These are phyloP conservation scores for Acanthamoeba royreba DNA, from an alignment of 208 protist genomes.

Conservation along the genomic window DNA sequence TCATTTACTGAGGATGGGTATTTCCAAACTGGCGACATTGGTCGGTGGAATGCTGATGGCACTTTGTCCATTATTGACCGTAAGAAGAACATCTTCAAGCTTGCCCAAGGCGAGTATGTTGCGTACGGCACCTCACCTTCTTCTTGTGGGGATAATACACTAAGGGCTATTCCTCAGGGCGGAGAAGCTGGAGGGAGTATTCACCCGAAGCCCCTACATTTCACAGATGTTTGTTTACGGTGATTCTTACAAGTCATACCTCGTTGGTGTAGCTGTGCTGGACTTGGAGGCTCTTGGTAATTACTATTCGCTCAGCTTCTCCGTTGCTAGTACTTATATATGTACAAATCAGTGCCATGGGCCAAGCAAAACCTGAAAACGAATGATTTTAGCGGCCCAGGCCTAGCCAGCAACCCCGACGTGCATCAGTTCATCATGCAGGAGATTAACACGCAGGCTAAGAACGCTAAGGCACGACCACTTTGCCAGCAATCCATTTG, in stretches of 20 bases:
- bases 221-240: conserved; percentile 51
- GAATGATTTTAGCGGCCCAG: neutral
- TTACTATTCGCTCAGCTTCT: no score
- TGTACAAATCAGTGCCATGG: neutral
- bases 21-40: conserved; percentile 50
- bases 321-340: neutral
- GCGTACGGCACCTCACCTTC: no score
- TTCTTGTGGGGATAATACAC: no score
- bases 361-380: neutral
- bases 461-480: neutral
- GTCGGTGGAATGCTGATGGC: neutral
- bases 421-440: neutral
- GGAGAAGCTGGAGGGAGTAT: conserved; percentile 52
- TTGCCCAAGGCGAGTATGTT: conserved; percentile 83
- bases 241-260: conserved; percentile 56
- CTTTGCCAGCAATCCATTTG: no score
- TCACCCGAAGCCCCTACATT: conserved; percentile 10
- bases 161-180: neutral
- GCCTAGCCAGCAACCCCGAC: neutral
- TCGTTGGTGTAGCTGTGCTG: conserved; percentile 78
- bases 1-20: neutral
- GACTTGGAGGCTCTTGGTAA: conserved; percentile 52
- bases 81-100: conserved; percentile 53
- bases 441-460: neutral
- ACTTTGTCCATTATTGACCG: conserved; percentile 51